Evolutionary conservation across 2,329 filamentous ascomycete genomes (phyloP).

Genomic region (Arthrobotrys iridis): DNA sequence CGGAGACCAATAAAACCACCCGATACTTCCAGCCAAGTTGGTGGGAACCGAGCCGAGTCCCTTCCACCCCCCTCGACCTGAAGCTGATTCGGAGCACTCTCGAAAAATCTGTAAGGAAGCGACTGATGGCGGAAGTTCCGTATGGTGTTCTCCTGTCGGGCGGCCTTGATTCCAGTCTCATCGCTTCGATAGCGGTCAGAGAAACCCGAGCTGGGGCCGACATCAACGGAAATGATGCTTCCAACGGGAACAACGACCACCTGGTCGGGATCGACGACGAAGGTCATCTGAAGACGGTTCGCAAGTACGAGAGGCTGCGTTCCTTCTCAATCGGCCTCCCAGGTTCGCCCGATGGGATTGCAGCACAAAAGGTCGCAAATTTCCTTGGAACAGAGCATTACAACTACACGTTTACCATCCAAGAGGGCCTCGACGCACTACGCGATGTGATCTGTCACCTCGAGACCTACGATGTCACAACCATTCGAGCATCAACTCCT

Average conservation of each 20-base stretch:
- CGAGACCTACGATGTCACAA: slow-evolving; percentile 97
- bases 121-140: slow-evolving; percentile 97
- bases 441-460: slow-evolving; percentile 98
- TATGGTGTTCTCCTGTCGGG: slow-evolving; percentile 96
- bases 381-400: slow-evolving; percentile 98
- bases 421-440: slow-evolving; percentile 95
- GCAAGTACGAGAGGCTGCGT: slow-evolving; percentile 92
- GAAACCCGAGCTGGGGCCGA: slow-evolving; percentile 81
- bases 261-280: slow-evolving; percentile 95
- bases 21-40: slow-evolving; percentile 92
- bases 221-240: slow-evolving; percentile 62
- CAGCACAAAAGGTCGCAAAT: slow-evolving; percentile 90
- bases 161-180: slow-evolving; percentile 92
- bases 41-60: slow-evolving; percentile 85
- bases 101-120: slow-evolving; percentile 92
- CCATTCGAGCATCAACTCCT: slow-evolving; percentile 95
- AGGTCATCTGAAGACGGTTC: slow-evolving; percentile 86
- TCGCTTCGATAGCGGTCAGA: slow-evolving; percentile 92
- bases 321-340: slow-evolving; percentile 98
- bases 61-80: slow-evolving; percentile 81
- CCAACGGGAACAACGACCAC: slow-evolving; percentile 68
- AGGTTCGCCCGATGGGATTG: slow-evolving; percentile 88
- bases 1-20: slow-evolving; percentile 82
- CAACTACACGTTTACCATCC: slow-evolving; percentile 96
- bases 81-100: slow-evolving; percentile 82